These are phyloP conservation scores for Diplodia intermedia DNA, from an alignment of 2,329 filamentous ascomycete species.

Conservation along the genomic window DNA sequence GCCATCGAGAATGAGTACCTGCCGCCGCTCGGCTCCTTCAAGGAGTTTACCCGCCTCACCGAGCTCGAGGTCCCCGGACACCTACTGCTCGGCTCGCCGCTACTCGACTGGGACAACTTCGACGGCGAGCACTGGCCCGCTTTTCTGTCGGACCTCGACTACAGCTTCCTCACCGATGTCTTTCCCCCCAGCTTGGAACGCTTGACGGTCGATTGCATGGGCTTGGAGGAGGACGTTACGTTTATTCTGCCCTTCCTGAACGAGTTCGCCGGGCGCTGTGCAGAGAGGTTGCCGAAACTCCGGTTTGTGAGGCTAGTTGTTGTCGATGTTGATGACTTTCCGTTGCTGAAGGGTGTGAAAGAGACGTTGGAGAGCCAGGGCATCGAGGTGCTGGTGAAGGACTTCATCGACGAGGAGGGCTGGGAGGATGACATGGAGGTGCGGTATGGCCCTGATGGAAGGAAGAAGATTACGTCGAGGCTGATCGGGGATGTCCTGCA, in stretches of 20 bases:
- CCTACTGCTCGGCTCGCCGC: conserved; percentile 21
- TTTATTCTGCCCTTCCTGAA: conserved; percentile 8
- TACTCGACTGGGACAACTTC: conserved; percentile 20
- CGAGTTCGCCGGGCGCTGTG: background rate
- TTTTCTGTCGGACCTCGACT: background rate
- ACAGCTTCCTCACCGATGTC: conserved; percentile 5
- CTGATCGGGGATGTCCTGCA: conserved; percentile 15
- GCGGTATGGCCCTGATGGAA: conserved; percentile 2
- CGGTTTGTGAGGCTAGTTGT: conserved; percentile 11
- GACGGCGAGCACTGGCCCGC: conserved; percentile 21
- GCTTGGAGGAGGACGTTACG: conserved; percentile 18
- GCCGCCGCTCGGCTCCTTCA: conserved; percentile 19
- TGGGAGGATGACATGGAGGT: conserved; percentile 19
- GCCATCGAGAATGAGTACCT: conserved; percentile 23
- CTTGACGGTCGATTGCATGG: conserved; percentile 15
- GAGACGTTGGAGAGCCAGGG: background rate
- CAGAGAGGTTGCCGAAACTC: background rate
- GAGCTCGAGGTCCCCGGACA: conserved; percentile 14
- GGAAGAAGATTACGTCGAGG: conserved; percentile 22
- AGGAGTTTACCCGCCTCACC: background rate
- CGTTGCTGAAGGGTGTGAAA: conserved; percentile 1
- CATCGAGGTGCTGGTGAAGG: conserved; percentile 10
- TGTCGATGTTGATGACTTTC: conserved; percentile 10
- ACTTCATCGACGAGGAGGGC: conserved; percentile 22
- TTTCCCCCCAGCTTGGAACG: conserved; percentile 3